Conservation (phyloP, 2,329 filamentous ascomycete species). For the Orbilia quercus region DNA sequence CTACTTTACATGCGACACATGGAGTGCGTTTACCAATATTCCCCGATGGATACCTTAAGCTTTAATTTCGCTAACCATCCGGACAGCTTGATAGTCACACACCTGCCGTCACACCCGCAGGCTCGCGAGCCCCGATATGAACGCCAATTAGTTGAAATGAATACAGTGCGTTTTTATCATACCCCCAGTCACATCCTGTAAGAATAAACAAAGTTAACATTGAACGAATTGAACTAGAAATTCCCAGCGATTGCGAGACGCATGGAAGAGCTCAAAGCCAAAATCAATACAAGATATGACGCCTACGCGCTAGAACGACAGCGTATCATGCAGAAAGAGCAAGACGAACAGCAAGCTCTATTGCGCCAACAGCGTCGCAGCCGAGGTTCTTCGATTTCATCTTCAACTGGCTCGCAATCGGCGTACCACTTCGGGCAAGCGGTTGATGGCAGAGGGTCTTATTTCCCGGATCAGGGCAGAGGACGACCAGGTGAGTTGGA, state of each 20-base stretch:
- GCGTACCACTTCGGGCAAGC: slow-evolving; percentile 18
- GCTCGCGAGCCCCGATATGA: slow-evolving; percentile 73
- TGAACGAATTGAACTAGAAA: slow-evolving; percentile 21
- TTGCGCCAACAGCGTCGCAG: slow-evolving; percentile 71
- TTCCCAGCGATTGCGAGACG: slow-evolving; percentile 47
- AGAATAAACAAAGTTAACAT: background rate
- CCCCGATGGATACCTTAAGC: background rate
- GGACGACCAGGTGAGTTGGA: slow-evolving; percentile 50
- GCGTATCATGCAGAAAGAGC: slow-evolving; percentile 34
- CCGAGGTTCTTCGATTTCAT: slow-evolving; percentile 51
- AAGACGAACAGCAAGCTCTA: slow-evolving; percentile 67
- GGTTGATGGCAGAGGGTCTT: slow-evolving; percentile 36
- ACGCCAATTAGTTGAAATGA: slow-evolving; percentile 64
- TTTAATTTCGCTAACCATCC: slow-evolving; percentile 7
- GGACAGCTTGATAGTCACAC: slow-evolving; percentile 77
- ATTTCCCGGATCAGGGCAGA: slow-evolving; percentile 42
- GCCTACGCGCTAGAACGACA: slow-evolving; percentile 52
- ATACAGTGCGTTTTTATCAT: slow-evolving; percentile 25
- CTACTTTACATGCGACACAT: slow-evolving; percentile 91
- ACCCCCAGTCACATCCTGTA: background rate
- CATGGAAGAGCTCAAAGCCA: slow-evolving; percentile 81
- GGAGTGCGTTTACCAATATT: slow-evolving; percentile 54
- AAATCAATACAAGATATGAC: slow-evolving; percentile 69
- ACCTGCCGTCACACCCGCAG: slow-evolving; percentile 80
- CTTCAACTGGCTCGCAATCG: slow-evolving; percentile 43